Evolutionary conservation across 345 rosid species (phyloP).

Genomic region (Populus pruinosa): DNA sequence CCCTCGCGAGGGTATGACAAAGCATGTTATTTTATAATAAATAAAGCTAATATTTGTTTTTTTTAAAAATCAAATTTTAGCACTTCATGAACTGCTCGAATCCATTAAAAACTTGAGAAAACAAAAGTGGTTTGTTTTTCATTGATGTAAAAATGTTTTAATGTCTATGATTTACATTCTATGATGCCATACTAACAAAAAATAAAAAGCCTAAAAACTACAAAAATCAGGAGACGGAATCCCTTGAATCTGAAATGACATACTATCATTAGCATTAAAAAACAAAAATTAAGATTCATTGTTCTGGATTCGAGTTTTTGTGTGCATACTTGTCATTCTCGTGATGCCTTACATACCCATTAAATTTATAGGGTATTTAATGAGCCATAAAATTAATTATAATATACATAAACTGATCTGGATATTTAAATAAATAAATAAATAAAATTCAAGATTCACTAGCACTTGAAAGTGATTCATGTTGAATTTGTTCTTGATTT

Average conservation of each 20-base stretch:
- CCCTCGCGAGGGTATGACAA: too few relatives aligned
- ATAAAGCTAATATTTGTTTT: neutral
- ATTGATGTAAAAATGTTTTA: neutral
- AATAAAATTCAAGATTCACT: slow-evolving; percentile 29
- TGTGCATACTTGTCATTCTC: too few relatives aligned
- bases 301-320: too few relatives aligned
- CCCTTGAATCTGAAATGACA: neutral
- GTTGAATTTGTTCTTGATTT: slow-evolving; percentile 13
- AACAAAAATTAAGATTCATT: slow-evolving; percentile 19
- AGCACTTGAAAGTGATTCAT: slow-evolving; percentile 19
- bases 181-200: neutral
- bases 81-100: too few relatives aligned
- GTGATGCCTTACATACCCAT: too few relatives aligned
- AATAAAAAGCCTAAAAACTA: neutral
- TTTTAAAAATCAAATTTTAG: too few relatives aligned
- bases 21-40: neutral
- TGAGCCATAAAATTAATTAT: too few relatives aligned
- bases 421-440: too few relatives aligned
- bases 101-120: neutral
- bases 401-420: too few relatives aligned
- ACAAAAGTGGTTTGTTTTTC: neutral
- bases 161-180: neutral
- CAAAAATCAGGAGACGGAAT: neutral
- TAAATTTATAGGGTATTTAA: too few relatives aligned
- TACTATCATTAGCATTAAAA: neutral